A percentile compares a stretch with the other conserved stretches of the same genome.
Evolutionary conservation across 768 basidiomycete species (phyloP).

Genomic region (Boletus rufocinnamomeus): DNA sequence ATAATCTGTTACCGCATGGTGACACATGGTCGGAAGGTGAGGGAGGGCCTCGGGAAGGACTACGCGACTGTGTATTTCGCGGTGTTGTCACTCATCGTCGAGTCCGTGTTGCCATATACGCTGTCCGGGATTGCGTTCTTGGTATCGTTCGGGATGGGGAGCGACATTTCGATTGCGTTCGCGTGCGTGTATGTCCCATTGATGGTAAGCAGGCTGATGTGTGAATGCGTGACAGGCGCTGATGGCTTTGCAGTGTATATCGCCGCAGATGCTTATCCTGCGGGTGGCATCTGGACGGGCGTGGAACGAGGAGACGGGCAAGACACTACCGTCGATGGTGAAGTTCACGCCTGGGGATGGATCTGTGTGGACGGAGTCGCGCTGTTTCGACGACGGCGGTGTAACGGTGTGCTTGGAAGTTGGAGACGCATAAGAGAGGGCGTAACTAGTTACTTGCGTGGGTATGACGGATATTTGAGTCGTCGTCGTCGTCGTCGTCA

Average conservation of each 20-base stretch:
- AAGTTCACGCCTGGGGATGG: slow-evolving; percentile 8
- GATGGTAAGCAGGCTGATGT: slow-evolving; percentile 19
- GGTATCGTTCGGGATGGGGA: slow-evolving; percentile 23
- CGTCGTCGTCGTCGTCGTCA: too few species aligned
- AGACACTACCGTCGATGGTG: slow-evolving; percentile 6
- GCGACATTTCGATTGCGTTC: slow-evolving; percentile 16
- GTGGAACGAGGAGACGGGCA: slow-evolving; percentile 19
- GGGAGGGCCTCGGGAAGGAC: slow-evolving; percentile 20
- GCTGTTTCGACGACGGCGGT: background rate
- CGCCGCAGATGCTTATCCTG: slow-evolving; percentile 30
- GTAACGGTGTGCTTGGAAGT: background rate
- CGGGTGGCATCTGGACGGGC: slow-evolving; percentile 22
- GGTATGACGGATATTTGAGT: background rate
- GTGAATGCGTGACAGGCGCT: background rate
- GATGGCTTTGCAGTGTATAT: slow-evolving; percentile 22
- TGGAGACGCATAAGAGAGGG: background rate
- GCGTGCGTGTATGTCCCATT: slow-evolving; percentile 24
- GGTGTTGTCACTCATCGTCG: slow-evolving; percentile 19
- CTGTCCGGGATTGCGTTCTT: slow-evolving; percentile 28
- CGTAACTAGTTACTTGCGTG: background rate
- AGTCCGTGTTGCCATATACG: slow-evolving; percentile 31
- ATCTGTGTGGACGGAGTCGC: background rate
- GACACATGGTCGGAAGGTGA: slow-evolving; percentile 13
- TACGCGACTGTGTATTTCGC: slow-evolving; percentile 25
- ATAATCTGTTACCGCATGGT: slow-evolving; percentile 24